Base-by-base conservation (phyloP, 129 eudicot genomes). In the Flaveria sonorensis region DNA sequence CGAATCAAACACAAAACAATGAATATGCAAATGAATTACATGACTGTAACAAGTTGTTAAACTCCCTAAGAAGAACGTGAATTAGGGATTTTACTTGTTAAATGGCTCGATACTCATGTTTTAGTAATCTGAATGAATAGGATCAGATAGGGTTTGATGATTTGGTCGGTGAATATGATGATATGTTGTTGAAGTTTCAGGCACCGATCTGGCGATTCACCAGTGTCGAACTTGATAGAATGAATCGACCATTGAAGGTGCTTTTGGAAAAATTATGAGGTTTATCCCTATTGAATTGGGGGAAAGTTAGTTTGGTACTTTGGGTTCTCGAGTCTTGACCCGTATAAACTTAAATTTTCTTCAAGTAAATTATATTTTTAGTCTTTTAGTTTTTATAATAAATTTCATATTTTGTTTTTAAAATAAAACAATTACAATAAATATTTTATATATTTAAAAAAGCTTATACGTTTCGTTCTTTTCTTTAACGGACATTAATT, bases 41-140 rank as follows among this genome's bases (percentile, higher is more conserved):
- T 21, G 46, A 24, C 36, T 9, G 39, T 60, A 45, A 26, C 5
- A 15, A 12, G 15, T 9, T 61, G 72, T 6, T 61, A 18, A 67
- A 56, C 43, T 21, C 57, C 39, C 21, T 43, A 62, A 4, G 18
- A 14, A 32, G 40, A 43, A 69, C 20, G 24, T 21, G 10, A 26
- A 55, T 7, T 57, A 68, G 24, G 65, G 47, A 46, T 28, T 72
- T 85, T 80, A 90, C 96, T 85, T 77, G 77, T 91, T 91, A 77
- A 91, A 91, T n/a, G 93, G 91, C 62, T 91, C 97, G 45, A 91
- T 73, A 28, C 91, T 87, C 86, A 87, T 81, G 72, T n/a, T 84
- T 53, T 46, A 18, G 73, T 71, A 18, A 40, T 68, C 24, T 45
- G 68, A 68, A 53, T 45, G 68, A 68, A 53, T 42, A 55, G 10